A percentile compares a stretch with the other conserved stretches of the same genome.
These are phyloP conservation scores for Polytolypa hystricis DNA, from an alignment of 2,329 filamentous ascomycete genomes.

Conservation along the genomic window DNA sequence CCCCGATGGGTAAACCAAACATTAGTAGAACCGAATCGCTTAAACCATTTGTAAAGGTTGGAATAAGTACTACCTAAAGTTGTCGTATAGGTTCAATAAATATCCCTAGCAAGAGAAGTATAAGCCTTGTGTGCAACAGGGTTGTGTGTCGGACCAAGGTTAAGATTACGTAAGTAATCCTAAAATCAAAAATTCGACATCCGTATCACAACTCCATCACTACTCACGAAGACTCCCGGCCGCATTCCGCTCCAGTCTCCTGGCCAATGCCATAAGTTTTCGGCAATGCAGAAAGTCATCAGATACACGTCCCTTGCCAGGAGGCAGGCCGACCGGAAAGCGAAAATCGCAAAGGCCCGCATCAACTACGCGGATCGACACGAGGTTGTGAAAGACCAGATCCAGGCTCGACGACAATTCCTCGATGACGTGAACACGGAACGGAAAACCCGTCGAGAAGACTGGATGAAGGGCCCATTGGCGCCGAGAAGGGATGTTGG, in stretches of 20 bases:
- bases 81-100: too few relatives aligned
- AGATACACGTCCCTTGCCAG: constrained; percentile 56
- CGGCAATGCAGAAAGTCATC: constrained; percentile 58
- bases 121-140: too few relatives aligned
- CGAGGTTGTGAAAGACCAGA: constrained; percentile 19
- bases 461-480: constrained; percentile 67
- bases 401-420: constrained; percentile 22
- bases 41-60: too few relatives aligned
- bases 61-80: too few relatives aligned
- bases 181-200: too few relatives aligned
- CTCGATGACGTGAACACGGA: constrained; percentile 36
- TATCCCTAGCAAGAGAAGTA: too few relatives aligned
- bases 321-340: constrained; percentile 45
- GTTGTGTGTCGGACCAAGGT: too few relatives aligned
- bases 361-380: constrained; percentile 29
- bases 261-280: constrained; percentile 18
- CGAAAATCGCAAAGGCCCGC: constrained; percentile 33
- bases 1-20: too few relatives aligned
- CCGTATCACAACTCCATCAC: too few relatives aligned
- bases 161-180: too few relatives aligned
- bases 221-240: too few relatives aligned
- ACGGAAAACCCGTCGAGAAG: constrained; percentile 53
- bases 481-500: constrained; percentile 67
- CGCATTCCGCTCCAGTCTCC: neutral
- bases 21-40: too few relatives aligned